phyloP scores from a whole-genome alignment of 306 rosid genomes.

The Sesbania bispinosa region DNA sequence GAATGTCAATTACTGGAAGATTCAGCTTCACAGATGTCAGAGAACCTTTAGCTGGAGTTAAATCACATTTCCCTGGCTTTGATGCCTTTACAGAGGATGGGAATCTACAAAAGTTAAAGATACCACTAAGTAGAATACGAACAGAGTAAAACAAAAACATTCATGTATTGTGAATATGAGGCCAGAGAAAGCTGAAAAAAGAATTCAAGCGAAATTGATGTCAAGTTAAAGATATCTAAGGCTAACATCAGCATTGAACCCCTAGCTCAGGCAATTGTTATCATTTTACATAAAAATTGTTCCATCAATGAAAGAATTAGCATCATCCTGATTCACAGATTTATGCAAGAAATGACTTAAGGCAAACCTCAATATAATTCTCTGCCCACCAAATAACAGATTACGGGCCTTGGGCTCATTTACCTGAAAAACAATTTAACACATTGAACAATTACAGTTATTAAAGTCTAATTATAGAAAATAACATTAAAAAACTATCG shows the following conservation, averaged over 20 bases:
- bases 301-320: background rate
- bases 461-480: constrained; percentile 15
- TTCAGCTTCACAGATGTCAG: constrained; percentile 52
- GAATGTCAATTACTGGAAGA: constrained; percentile 37
- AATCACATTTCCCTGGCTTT: constrained; percentile 51
- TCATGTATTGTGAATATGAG: background rate
- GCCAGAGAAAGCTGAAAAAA: constrained; percentile 6
- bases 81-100: constrained; percentile 54
- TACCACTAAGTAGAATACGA: too few species aligned
- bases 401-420: constrained; percentile 48
- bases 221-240: background rate
- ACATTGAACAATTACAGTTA: constrained; percentile 13
- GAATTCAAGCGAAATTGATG: constrained; percentile 8
- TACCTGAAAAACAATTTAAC: constrained; percentile 46
- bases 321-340: constrained; percentile 15
- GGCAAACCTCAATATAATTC: constrained; percentile 61
- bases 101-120: constrained; percentile 48
- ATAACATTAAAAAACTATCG: constrained; percentile 7
- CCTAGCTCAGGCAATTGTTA: background rate
- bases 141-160: too few species aligned
- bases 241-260: constrained; percentile 17
- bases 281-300: constrained; percentile 5
- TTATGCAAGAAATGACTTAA: constrained; percentile 30
- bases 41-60: constrained; percentile 64
- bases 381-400: constrained; percentile 52